These are phyloP conservation scores for Orbilia brochopaga DNA, from an alignment of 2,329 filamentous ascomycete genomes.

Conservation along the genomic window DNA sequence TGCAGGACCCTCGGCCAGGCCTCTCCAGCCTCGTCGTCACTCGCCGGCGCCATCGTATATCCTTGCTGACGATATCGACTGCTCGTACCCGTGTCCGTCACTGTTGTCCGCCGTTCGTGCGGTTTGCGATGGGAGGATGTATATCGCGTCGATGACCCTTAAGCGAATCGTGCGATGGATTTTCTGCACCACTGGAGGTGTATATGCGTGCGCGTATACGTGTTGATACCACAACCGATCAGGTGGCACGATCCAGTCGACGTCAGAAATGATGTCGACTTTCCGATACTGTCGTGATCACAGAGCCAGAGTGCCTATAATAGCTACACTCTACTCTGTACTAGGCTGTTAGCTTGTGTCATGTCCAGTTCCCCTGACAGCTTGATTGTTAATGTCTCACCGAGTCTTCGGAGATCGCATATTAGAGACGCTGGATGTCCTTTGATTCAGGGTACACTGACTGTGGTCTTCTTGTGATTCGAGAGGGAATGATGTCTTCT, in stretches of 20 bases:
- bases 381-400: constrained; percentile 6
- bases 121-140: background rate
- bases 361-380: background rate
- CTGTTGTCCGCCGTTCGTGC: background rate
- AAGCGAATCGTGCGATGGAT: no score
- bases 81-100: background rate
- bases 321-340: background rate
- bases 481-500: no score
- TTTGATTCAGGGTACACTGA: background rate
- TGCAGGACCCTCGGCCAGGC: constrained; percentile 49
- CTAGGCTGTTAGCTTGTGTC: background rate
- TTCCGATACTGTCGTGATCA: background rate
- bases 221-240: no score
- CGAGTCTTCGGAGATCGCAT: constrained; percentile 20
- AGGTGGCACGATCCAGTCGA: no score
- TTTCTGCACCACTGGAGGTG: no score
- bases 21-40: constrained; percentile 39
- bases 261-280: constrained; percentile 2
- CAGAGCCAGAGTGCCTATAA: background rate
- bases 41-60: constrained; percentile 32
- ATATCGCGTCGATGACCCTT: background rate
- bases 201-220: no score
- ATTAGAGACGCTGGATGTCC: background rate
- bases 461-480: background rate
- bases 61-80: background rate